Percentiles rank a stretch among this genome's conserved stretches.
Conservation (phyloP, 192 early-diverging fungal species). For the Coemansia sp. region DNA sequence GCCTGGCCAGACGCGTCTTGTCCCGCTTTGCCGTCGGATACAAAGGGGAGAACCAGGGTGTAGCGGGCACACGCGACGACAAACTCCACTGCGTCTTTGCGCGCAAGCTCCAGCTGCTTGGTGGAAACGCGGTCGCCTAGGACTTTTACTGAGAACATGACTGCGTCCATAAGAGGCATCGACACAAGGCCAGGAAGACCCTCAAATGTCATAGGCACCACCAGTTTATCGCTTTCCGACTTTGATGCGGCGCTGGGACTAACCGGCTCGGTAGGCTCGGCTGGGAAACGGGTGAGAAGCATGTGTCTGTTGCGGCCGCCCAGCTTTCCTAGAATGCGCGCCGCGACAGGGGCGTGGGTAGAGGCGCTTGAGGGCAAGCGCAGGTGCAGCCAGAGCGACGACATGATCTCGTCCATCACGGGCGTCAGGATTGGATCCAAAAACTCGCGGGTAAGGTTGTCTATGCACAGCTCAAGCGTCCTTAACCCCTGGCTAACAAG, state of each 20-base stretch:
- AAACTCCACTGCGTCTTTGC: conserved; percentile 40
- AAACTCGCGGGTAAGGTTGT: conserved; percentile 96
- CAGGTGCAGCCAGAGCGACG: conserved; percentile 88
- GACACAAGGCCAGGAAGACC: conserved; percentile 32
- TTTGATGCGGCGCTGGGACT: background rate
- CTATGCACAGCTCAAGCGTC: conserved; percentile 96
- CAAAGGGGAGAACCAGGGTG: conserved; percentile 20
- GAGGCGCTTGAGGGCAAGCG: conserved; percentile 82
- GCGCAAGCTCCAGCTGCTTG: conserved; percentile 24
- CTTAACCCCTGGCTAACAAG: conserved; percentile 93
- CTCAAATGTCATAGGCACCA: conserved; percentile 33
- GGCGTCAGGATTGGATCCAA: conserved; percentile 94
- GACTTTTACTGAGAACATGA: conserved; percentile 28
- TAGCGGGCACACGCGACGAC: conserved; percentile 40
- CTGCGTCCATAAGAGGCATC: conserved; percentile 37
- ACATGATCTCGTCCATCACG: conserved; percentile 92
- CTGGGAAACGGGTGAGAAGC: conserved; percentile 56
- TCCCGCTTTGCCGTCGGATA: conserved; percentile 6
- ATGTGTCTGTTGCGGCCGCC: conserved; percentile 94
- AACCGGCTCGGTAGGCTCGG: background rate
- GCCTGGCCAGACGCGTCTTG: background rate
- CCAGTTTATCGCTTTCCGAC: conserved; percentile 7
- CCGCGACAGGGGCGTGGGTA: conserved; percentile 76
- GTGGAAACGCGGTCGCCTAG: conserved; percentile 20
- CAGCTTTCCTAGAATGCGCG: conserved; percentile 93